These are phyloP conservation scores for Eugenia klotzschiana DNA, from an alignment of 441 rosid genomes.

Conservation along the genomic window DNA sequence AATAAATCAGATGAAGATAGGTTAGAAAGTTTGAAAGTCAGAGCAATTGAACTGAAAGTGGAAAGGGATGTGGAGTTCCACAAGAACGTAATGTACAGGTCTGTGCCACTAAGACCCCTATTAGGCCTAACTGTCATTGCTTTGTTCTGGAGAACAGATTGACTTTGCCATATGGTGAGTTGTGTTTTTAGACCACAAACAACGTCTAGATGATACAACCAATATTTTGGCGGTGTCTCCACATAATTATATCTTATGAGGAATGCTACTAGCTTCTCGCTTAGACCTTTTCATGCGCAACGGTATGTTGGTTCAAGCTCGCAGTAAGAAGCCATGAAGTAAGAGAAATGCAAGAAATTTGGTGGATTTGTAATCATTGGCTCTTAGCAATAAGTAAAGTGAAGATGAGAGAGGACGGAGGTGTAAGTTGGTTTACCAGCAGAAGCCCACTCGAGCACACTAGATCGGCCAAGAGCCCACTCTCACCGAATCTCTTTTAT, in stretches of 20 bases:
- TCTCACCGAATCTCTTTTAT: neutral
- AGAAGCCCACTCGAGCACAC: neutral
- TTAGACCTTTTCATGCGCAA: neutral
- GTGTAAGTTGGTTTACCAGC: neutral
- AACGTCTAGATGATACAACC: neutral
- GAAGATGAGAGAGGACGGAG: neutral
- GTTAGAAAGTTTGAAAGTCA: conserved; percentile 51
- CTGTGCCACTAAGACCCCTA: neutral
- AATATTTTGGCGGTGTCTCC: neutral
- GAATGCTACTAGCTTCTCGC: neutral
- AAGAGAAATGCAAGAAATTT: neutral
- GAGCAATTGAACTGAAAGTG: conserved; percentile 53
- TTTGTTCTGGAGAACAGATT: neutral
- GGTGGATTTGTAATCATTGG: neutral
- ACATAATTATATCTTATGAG: neutral
- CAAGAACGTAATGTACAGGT: conserved; percentile 70
- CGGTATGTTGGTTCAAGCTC: neutral
- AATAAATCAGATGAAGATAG: conserved; percentile 73
- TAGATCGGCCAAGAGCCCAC: neutral
- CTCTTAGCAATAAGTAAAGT: neutral
- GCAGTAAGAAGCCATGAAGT: neutral
- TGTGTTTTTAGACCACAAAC: neutral
- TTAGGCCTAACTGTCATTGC: neutral
- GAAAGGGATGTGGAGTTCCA: conserved; percentile 55
- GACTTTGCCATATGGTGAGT: neutral